Percentiles rank a stretch among this genome's conserved stretches.
phyloP scores from a whole-genome alignment of 169 alveolate genomes.

The Cyclospora cayetanensis region DNA sequence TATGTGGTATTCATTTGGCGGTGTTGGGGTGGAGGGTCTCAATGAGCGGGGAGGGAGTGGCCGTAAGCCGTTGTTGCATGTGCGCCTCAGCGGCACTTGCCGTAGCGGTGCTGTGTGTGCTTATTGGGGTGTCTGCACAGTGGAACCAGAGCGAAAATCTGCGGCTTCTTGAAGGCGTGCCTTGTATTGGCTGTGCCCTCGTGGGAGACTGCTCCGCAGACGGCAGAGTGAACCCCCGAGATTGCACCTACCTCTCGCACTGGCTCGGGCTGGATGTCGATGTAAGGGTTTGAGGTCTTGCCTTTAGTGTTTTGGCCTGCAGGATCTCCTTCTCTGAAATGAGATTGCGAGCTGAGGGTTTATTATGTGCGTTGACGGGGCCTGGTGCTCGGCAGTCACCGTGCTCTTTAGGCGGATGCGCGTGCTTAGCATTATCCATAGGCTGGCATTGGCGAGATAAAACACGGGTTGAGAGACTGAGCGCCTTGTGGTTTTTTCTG shows the following conservation, averaged over 20 bases:
- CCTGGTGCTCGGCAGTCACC: too few species aligned
- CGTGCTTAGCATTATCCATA: too few species aligned
- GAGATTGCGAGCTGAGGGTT: too few species aligned
- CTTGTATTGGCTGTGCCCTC: slow-evolving; percentile 62
- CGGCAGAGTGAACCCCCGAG: slow-evolving; percentile 54
- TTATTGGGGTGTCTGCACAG: slow-evolving; percentile 11
- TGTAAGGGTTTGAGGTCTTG: slow-evolving; percentile 17
- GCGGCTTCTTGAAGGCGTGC: slow-evolving; percentile 45
- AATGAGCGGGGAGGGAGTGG: neutral
- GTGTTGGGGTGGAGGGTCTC: neutral
- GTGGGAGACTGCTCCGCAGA: slow-evolving; percentile 61
- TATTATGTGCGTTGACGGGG: too few species aligned
- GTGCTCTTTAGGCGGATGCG: too few species aligned
- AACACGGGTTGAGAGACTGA: too few species aligned
- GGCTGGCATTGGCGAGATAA: too few species aligned
- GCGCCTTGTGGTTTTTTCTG: neutral
- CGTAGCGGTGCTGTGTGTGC: neutral
- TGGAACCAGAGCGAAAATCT: slow-evolving; percentile 63
- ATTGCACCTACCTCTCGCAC: slow-evolving; percentile 68
- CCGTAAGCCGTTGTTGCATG: neutral
- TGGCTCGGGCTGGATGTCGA: slow-evolving; percentile 72
- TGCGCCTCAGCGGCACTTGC: neutral
- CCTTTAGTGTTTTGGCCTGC: neutral
- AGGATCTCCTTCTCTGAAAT: too few species aligned
- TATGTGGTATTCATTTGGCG: too few species aligned